Evolutionary conservation across 768 basidiomycete species (phyloP), one percentile per base, ranked within the genome.

Genomic region (Leucocoprinus leucothites): DNA sequence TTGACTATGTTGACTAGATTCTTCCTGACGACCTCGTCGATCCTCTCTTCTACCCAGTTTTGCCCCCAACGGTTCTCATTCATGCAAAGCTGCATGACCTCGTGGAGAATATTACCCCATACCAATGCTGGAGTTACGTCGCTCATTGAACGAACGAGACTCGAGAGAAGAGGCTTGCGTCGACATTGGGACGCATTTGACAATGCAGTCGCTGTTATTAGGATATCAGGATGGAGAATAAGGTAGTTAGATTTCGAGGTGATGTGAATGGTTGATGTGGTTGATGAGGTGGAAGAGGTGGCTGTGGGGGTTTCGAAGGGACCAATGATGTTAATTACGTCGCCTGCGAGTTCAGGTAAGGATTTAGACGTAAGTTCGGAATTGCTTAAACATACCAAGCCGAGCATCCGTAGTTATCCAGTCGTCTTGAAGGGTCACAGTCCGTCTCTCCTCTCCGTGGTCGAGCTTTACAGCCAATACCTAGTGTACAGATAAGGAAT

Each of bases 71-170:
- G 70, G 5, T 74, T 71, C 43, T 80, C 76, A 21, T 65, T 67
- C 49, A 98, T 73, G 61, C 91, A 94, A 0, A 77, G 72, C 65
- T 98, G 94, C 74, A 97, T 83, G 31, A 98, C 86, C 60, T 93
- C 87, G 63, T 99, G 97, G 4, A 97, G 79, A 69, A 98, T 85
- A 62, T 88, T 97, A 35, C 97, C 97, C 85, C 94, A 98, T 0
- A 96, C 76, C 9, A 91, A 75, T 4, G 86, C 76, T 1, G 89
- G 86, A 0, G 85, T 82, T 13, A 72, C 70, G 57, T 86, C 85
- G 5, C 79, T 81, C 0, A 77, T 72, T 0, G 84, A 79, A 36
- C 81, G 83, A 41, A 87, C 69, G 49, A 87, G 74, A 41, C 75
- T 72, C 40, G 82, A 84, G 26, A 99, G 73, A n/a, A 98, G 75